phyloP scores from a whole-genome alignment of 768 basidiomycete species.

The Guyanaporus albipodus region DNA sequence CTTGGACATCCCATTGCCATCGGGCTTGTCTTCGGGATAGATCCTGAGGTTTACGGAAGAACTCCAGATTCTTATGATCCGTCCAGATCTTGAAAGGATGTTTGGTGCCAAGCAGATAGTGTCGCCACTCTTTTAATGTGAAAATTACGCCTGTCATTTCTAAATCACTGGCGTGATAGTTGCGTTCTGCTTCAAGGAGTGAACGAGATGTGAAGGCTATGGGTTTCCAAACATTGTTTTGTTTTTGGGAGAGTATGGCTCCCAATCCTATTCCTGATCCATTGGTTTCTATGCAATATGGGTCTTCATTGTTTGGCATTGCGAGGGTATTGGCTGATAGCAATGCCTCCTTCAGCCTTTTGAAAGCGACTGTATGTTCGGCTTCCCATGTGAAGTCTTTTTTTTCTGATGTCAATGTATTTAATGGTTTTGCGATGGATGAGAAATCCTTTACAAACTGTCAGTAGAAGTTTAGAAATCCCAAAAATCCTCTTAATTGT shows the following conservation, averaged over 20 bases:
- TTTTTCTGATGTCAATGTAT: not conserved
- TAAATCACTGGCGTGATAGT: too few species aligned
- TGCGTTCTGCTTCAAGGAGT: too few species aligned
- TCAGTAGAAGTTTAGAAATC: not conserved
- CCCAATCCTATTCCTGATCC: not conserved
- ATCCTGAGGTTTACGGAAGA: too few species aligned
- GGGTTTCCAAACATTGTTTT: too few species aligned
- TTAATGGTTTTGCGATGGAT: not conserved
- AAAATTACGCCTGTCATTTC: too few species aligned
- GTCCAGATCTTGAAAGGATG: too few species aligned
- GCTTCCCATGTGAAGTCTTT: not conserved
- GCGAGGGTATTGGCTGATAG: not conserved
- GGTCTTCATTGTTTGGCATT: not conserved
- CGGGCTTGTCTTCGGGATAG: too few species aligned
- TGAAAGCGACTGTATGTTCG: not conserved
- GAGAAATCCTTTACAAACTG: not conserved
- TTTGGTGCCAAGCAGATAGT: too few species aligned
- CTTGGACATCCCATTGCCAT: too few species aligned
- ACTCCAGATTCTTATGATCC: too few species aligned
- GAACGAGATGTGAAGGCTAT: too few species aligned
- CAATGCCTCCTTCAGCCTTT: not conserved
- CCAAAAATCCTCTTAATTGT: not conserved
- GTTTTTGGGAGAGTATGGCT: rapidly evolving
- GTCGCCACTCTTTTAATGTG: too few species aligned
- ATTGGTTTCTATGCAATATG: not conserved